Evolutionary conservation across 1,139 yeast genomes (phyloP).

Genomic region (Suhomyces maxii): DNA sequence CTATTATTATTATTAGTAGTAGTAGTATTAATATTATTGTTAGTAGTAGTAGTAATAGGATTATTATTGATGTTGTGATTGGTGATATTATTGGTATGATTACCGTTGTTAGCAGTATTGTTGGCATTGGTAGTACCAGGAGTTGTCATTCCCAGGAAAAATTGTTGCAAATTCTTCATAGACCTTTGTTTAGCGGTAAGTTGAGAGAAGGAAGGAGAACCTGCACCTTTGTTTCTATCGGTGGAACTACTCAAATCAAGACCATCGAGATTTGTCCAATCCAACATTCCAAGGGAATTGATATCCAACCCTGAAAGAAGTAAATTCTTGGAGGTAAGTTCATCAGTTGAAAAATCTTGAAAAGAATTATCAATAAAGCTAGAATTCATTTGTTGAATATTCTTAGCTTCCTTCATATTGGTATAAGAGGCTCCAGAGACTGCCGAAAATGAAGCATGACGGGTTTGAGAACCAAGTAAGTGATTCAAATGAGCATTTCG

Average conservation of each 20-base stretch:
- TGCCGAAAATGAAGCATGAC: constrained; percentile 85
- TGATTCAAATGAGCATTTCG: constrained; percentile 10
- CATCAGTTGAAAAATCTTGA: constrained; percentile 59
- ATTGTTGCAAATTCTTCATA: constrained; percentile 18
- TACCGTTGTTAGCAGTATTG: not conserved
- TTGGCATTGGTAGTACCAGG: not conserved
- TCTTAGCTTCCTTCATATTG: constrained; percentile 45
- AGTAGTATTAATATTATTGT: not conserved
- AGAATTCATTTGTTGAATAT: constrained; percentile 28
- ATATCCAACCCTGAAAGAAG: constrained; percentile 28
- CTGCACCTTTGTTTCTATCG: constrained; percentile 11
- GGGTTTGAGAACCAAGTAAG: constrained; percentile 12
- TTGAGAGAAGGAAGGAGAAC: constrained; percentile 11
- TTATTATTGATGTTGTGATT: not conserved
- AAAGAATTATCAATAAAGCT: constrained; percentile 46
- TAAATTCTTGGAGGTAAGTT: constrained; percentile 20
- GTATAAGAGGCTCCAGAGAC: constrained; percentile 72
- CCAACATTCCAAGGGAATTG: constrained; percentile 25
- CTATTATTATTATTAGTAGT: no score
- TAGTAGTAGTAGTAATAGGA: no score
- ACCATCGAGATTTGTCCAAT: constrained; percentile 37
- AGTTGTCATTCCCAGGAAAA: constrained; percentile 11
- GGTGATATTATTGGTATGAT: not conserved
- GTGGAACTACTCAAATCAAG: constrained; percentile 15
- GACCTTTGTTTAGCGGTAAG: constrained; percentile 14